phyloP scores from a whole-genome alignment of 1,284 basidiomycete genomes.

The Ustilago xerochloae region DNA sequence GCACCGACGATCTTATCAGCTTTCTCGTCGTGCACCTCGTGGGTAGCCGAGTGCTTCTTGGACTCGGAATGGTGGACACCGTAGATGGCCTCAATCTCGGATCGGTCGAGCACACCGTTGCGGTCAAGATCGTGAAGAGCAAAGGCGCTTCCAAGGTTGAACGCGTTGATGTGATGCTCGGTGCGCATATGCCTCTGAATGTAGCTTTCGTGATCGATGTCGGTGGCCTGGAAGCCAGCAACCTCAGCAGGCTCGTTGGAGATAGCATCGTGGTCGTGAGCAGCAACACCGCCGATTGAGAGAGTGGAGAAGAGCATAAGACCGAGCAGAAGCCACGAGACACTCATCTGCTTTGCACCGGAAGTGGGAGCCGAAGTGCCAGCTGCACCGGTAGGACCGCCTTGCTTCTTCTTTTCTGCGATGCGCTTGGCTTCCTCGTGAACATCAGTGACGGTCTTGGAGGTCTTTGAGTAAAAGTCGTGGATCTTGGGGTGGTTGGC shows the following conservation, averaged over 20 bases:
- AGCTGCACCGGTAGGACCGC: slow-evolving; percentile 43
- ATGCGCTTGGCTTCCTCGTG: slow-evolving; percentile 87
- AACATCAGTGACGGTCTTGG: slow-evolving; percentile 84
- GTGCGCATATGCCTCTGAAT: slow-evolving; percentile 67
- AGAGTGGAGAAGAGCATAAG: slow-evolving; percentile 47
- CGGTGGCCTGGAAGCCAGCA: slow-evolving; percentile 47
- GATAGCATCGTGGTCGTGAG: slow-evolving; percentile 39
- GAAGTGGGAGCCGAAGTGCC: slow-evolving; percentile 29
- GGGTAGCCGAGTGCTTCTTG: slow-evolving; percentile 81
- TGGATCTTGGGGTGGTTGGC: slow-evolving; percentile 65
- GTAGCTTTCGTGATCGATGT: slow-evolving; percentile 58
- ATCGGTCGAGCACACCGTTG: slow-evolving; percentile 68
- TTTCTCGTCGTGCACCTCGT: slow-evolving; percentile 84
- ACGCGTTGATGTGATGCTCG: slow-evolving; percentile 68
- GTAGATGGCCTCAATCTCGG: slow-evolving; percentile 70
- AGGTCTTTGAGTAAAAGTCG: slow-evolving; percentile 80
- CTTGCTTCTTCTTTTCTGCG: slow-evolving; percentile 72
- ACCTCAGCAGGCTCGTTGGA: slow-evolving; percentile 45
- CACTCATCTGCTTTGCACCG: slow-evolving; percentile 41
- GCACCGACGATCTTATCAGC: slow-evolving; percentile 82
- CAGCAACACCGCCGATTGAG: slow-evolving; percentile 30
- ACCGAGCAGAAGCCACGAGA: slow-evolving; percentile 41
- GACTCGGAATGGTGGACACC: slow-evolving; percentile 95
- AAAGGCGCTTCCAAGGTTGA: slow-evolving; percentile 72
- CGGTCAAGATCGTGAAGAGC: slow-evolving; percentile 89